phyloP scores from a whole-genome alignment of 2,329 filamentous ascomycete species.

The Metarhizium sp. region DNA sequence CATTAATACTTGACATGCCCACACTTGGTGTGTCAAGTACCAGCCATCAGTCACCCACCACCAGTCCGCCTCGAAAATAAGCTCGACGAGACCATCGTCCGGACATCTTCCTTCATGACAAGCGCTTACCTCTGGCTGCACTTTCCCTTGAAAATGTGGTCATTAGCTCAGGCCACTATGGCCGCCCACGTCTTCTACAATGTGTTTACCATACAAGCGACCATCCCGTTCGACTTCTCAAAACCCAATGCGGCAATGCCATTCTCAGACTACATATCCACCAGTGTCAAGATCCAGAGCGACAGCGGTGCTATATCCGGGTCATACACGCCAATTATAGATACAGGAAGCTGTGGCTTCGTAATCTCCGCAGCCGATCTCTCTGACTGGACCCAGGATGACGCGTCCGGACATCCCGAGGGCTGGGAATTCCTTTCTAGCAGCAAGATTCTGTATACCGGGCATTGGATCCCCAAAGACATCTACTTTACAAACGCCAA shows the following conservation, averaged over 20 bases:
- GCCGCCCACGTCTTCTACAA: background rate
- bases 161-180: background rate
- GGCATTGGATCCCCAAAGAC: background rate
- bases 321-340: conserved; percentile 1
- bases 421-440: conserved; percentile 5
- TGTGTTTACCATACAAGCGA: background rate
- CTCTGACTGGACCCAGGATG: background rate
- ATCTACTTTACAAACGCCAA: background rate
- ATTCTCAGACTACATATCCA: conserved; percentile 1
- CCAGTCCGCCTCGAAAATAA: too few relatives aligned
- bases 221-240: background rate
- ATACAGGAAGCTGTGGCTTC: conserved; percentile 4
- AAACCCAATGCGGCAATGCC: background rate
- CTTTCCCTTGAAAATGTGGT: background rate
- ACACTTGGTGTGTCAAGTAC: too few relatives aligned
- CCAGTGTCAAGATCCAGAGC: background rate
- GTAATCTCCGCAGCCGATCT: conserved; percentile 2
- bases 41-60: too few relatives aligned
- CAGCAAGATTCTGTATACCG: conserved; percentile 4
- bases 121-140: background rate
- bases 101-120: background rate
- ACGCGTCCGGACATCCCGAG: background rate
- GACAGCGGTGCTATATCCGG: background rate
- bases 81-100: too few relatives aligned
- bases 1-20: too few relatives aligned